Base-by-base conservation (phyloP, 2,329 filamentous ascomycete species). In the Ilyonectria sp. region DNA sequence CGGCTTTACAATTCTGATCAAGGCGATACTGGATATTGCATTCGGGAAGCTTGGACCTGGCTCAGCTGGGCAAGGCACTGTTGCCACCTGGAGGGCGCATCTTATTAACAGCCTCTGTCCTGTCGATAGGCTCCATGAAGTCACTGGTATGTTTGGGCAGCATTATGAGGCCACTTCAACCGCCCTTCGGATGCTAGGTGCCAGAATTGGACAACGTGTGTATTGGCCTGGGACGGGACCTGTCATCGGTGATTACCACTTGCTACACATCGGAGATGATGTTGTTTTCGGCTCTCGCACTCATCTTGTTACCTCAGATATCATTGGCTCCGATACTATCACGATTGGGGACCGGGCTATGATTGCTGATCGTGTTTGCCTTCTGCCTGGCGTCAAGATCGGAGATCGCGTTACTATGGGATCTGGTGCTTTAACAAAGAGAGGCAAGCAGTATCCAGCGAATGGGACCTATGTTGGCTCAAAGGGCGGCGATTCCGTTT, bases 141-240 rank as follows among this genome's bases (percentile, higher is more conserved):
- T 89, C 58, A 87, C 85, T 0, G 80, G 81, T 33, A 77, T 89
- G 21, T 86, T 88, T 65, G 87, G 87, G 8, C 81, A 82, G 33
- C 87, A 89, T 70, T 89, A 89, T 70, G 86, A 88, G 68, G 81
- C 83, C 10, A 89, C 86, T 1, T 88, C 86, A 0, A 76, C 85
- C 44, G 81, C 85, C 1, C 77, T 87, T 8, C 81, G 87, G 15
- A 77, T 84, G 63, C 78, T 89, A 19, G 87, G 87, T n/a, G 85
- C 82, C 15, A 85, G 82, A 72, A 81, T 88, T 43, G 87, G 87
- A 21, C 81, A 82, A 72, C 82, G 84, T 4, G 83, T 89, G 0
- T 89, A 89, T 74, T 89, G 87, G 87, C 87, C 87, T 2, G 87
- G 87, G 10, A 87, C 85, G 15, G 87, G 87, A 0, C 87, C 86